Evolutionary conservation across 768 basidiomycete genomes (phyloP).

Genomic region (Cyathus striatus): DNA sequence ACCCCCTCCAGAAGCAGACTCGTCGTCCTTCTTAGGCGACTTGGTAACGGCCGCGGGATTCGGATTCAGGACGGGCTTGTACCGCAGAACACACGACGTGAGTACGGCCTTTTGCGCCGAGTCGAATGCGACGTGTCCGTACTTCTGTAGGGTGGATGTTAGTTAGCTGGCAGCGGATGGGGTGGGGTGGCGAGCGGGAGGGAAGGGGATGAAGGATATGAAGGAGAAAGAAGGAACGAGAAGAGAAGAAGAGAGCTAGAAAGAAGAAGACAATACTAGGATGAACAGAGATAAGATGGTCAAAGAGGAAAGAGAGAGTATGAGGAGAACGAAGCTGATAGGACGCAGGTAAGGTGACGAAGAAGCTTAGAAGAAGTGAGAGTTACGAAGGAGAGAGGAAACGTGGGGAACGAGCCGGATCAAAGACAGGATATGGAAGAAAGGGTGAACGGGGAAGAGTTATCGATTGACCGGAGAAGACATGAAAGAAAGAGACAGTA

Average conservation of each 20-base stretch:
- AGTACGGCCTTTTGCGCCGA: constrained; percentile 90
- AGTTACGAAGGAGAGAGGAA: neutral
- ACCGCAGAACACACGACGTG: constrained; percentile 85
- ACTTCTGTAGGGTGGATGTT: constrained; percentile 55
- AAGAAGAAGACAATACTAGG: too few species aligned
- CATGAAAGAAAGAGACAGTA: too few species aligned
- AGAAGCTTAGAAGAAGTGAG: neutral
- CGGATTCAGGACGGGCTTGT: constrained; percentile 57
- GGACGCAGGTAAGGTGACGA: constrained; percentile 1
- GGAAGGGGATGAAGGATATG: too few species aligned
- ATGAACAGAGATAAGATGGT: neutral
- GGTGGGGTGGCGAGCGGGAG: too few species aligned
- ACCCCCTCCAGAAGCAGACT: neutral
- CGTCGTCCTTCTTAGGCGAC: neutral
- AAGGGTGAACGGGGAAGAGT: neutral
- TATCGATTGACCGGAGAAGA: neutral
- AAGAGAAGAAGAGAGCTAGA: too few species aligned
- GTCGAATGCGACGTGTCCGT: constrained; percentile 90
- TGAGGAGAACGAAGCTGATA: neutral
- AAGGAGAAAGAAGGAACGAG: too few species aligned
- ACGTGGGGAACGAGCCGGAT: too few species aligned
- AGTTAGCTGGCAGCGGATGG: too few species aligned
- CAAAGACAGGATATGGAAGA: too few species aligned
- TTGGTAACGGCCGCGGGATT: constrained; percentile 6
- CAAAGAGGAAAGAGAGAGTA: neutral